Percentiles rank a stretch among this genome's conserved stretches.
Conservation (phyloP, 2,329 filamentous ascomycete genomes). For the Harringtonia aguacate region DNA sequence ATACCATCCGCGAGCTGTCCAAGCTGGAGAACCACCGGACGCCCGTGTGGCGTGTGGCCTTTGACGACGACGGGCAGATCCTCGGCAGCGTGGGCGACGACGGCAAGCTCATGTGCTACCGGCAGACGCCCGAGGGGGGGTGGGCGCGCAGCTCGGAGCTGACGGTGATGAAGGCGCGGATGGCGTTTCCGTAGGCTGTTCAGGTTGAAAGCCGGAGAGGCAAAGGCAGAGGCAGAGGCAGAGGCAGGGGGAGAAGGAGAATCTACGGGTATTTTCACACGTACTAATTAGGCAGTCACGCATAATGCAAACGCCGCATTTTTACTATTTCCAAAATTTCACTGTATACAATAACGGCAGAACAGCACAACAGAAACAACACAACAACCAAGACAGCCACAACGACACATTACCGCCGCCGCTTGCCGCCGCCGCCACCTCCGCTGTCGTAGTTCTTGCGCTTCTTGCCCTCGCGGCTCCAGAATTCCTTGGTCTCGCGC, state of each 20-base stretch:
- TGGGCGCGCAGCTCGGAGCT: conserved; percentile 53
- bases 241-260: too few species aligned
- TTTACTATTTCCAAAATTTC: too few species aligned
- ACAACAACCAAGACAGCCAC: too few species aligned
- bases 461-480: conserved; percentile 79
- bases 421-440: conserved; percentile 28
- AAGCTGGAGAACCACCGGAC: conserved; percentile 57
- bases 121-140: conserved; percentile 44
- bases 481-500: conserved; percentile 85
- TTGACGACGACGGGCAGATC: conserved; percentile 60
- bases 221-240: too few species aligned
- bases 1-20: conserved; percentile 52
- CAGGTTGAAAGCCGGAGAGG: too few species aligned
- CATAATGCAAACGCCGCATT: too few species aligned
- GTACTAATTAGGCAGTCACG: too few species aligned
- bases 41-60: conserved; percentile 66
- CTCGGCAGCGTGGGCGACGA: conserved; percentile 69
- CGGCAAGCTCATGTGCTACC: conserved; percentile 52
- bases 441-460: conserved; percentile 30
- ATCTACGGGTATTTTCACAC: too few species aligned
- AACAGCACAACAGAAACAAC: too few species aligned
- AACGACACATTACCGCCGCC: conserved; percentile 23
- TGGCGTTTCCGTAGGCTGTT: too few species aligned
- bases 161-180: conserved; percentile 44
- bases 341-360: too few species aligned